These are phyloP conservation scores for Lithospermum erythrorhizon DNA, from an alignment of 257 asterid species.

Conservation along the genomic window DNA sequence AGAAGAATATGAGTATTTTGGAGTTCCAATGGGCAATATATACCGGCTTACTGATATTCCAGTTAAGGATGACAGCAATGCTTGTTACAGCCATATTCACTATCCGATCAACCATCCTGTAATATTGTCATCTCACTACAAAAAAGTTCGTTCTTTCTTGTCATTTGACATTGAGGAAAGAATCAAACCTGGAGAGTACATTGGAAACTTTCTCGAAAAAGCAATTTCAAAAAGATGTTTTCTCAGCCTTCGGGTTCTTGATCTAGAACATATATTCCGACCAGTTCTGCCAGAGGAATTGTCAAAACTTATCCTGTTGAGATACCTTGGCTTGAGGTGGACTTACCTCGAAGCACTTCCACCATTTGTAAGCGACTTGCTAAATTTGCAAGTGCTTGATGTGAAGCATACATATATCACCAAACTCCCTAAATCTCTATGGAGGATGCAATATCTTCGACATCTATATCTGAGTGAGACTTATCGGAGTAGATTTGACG, in stretches of 20 bases:
- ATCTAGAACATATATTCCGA: constrained; percentile 21
- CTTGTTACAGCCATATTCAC: neutral
- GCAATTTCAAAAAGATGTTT: constrained; percentile 17
- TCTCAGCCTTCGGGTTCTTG: constrained; percentile 16
- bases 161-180: constrained; percentile 20
- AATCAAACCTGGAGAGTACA: constrained; percentile 15
- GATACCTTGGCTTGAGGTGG: constrained; percentile 24
- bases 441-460: constrained; percentile 20
- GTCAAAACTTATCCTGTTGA: constrained; percentile 1
- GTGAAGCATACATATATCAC: constrained; percentile 25
- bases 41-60: constrained; percentile 11
- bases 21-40: neutral
- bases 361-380: constrained; percentile 6
- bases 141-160: constrained; percentile 8
- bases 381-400: constrained; percentile 19
- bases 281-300: constrained; percentile 16
- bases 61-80: neutral
- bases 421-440: constrained; percentile 20
- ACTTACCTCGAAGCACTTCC: constrained; percentile 21
- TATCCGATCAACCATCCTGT: neutral
- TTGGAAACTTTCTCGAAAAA: constrained; percentile 16
- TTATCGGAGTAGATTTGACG: constrained; percentile 17
- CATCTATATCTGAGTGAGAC: constrained; percentile 26
- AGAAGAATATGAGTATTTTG: too few relatives aligned
- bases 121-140: neutral